Base-by-base conservation (phyloP, 257 asterid genomes). In the Nemophila menziesii region DNA sequence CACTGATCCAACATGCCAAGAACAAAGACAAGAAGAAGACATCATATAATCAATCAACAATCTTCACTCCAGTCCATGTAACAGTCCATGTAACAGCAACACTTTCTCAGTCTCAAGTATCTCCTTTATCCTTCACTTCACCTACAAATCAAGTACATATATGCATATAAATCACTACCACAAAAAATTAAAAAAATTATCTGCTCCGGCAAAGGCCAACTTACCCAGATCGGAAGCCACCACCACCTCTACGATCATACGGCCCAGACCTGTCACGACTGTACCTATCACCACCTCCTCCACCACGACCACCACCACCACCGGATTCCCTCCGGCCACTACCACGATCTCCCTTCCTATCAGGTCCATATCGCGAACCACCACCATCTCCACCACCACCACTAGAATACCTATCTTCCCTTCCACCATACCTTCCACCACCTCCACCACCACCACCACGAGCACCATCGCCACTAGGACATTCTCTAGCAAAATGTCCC, bases 401-500 rank as follows among this genome's bases (percentile, higher is more conserved):
- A 43, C 77, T 74, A 42, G 44, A 15, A 44, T 71, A 71, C 56
- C 85, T 70, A 60, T 85, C 71, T 43, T 87, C 72, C 41, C 60
- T 71, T 38, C 69, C 46, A 41, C 46, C 46, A 19, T 41, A 41
- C 46, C 46, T 41, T 12, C 46, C 46, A n/a, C n/a, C n/a, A n/a
- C n/a, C n/a, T n/a, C n/a, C n/a, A n/a, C n/a, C n/a, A n/a, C n/a
- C n/a, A n/a, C n/a, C n/a, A 7, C 46, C 46, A 9, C 46, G 12
- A 41, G 46, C 57, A 37, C 82, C 92, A 27, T 78, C 93, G n/a
- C n/a, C n/a, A 22, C 77, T 74, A 8, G 98, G 98, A 54, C 96
- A 89, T 63, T 89, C 98, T 48, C 98, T 69, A 43, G 93, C 94
- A 60, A 85, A 89, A 63, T 84, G 98, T 11, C 94, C 98, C 4